phyloP scores from a whole-genome alignment of 352 stramenopile species.

The Phytophthora melonis region DNA sequence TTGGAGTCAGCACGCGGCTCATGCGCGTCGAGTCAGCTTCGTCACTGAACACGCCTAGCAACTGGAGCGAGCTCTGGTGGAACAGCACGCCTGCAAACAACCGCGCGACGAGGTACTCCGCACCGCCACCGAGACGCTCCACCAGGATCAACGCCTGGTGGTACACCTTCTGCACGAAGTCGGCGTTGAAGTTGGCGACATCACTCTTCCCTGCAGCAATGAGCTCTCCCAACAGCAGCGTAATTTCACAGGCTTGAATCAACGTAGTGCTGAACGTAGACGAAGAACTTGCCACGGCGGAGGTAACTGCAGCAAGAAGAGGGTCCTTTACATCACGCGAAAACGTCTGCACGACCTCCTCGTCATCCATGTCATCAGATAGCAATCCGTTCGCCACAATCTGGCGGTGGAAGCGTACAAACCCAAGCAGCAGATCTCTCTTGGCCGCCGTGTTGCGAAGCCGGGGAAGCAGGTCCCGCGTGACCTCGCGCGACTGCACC shows the following conservation, averaged over 20 bases:
- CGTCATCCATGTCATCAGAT: conserved; percentile 64
- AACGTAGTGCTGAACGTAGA: conserved; percentile 26
- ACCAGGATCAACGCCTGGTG: conserved; percentile 49
- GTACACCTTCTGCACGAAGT: conserved; percentile 53
- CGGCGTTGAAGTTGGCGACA: conserved; percentile 14
- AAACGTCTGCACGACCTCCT: conserved; percentile 46
- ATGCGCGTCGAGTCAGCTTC: conserved; percentile 52
- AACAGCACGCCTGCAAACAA: conserved; percentile 67
- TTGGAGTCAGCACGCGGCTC: conserved; percentile 62
- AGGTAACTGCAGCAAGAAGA: conserved; percentile 31
- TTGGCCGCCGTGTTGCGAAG: conserved; percentile 25
- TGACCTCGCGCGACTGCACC: conserved; percentile 36
- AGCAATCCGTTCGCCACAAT: conserved; percentile 45
- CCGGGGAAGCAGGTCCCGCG: conserved; percentile 15
- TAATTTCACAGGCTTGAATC: conserved; percentile 47
- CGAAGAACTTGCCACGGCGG: conserved; percentile 21
- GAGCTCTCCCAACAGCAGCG: conserved; percentile 33
- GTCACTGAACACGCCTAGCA: conserved; percentile 55
- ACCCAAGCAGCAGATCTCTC: conserved; percentile 42
- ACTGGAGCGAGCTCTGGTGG: conserved; percentile 45
- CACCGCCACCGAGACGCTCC: conserved; percentile 46
- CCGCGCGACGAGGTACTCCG: conserved; percentile 58
- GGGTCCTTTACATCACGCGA: conserved; percentile 27
- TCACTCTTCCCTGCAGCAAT: conserved; percentile 28
- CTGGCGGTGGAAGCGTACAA: conserved; percentile 44